Base-by-base conservation (phyloP, 306 rosid species). In the Hylodesmum podocarpum region DNA sequence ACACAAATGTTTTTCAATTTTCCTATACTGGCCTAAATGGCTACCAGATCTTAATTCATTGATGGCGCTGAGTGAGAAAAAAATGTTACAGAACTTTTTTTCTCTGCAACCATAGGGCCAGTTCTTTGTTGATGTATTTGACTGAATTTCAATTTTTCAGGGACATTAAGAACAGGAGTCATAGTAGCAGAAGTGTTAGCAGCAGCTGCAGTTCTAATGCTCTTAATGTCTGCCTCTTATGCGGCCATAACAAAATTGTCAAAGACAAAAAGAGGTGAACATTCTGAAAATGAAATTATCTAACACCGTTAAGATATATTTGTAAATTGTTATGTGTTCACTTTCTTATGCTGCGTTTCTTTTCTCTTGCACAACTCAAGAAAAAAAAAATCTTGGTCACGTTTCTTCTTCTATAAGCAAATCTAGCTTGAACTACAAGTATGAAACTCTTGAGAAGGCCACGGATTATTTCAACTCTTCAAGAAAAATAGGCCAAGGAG, bases 401-500 rank as follows among this genome's bases (percentile, higher is more conserved):
- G 72, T 84, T 72, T 71, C 92, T 14, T 66, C 47, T 43, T 72
- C 86, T 69, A 78, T 91, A 6, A 83, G n/a, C 76, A 84, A 70
- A 53, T 86, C 93, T 43, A 71, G 89, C 57, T 82, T 91, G 89
- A 87, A 79, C 51, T 94, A 84, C 83, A 91, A 87, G 39, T 91
- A 94, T 14, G 97, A 91, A 63, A 83, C 89, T 13, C 94, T 94
- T 22, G 97, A 94, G 83, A 94, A 81, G 77, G 96, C 94, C 31
- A 91, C 97, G 0, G 77, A 94, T 78, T 94, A 88, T 70, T 94
- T 94, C 81, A 86, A 63, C 57, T 73, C 85, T 70, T 89, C 92
- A 13, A 86, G 41, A 28, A 91, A 91, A 81, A 78, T 93, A 53
- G 98, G 98, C 33, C 86, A 93, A 86, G 98, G 98, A 43, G 98